Evolutionary conservation across 164 flowering plant species (phyloP), one percentile per base, ranked within the genome.

Genomic region (Santalum album): DNA sequence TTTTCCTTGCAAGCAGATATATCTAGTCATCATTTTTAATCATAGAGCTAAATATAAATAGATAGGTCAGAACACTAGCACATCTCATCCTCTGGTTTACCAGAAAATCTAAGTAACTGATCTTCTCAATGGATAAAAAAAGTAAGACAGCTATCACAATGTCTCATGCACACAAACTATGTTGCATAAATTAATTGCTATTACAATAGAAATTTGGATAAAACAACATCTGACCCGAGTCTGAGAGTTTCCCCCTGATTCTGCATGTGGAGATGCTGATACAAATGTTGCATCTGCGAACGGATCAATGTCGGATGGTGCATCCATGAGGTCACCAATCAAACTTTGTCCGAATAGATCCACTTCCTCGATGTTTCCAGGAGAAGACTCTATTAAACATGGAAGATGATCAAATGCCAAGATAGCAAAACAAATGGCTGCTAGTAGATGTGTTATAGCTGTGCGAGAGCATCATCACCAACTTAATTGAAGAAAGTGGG

Each of bases 221-320:
- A 17, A 57, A 55, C 34, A 32, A 36, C 1, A 50, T 16, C 56
- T 48, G 20, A 91, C 94, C 82, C 78, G 73, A 49, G 69, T 42
- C 54, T 61, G 69, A 54, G 75, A 69, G 53, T 49, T 73, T 27
- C 53, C 54, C 50, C 42, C 70, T 50, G 65, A 56, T 59, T 67
- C 78, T 32, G 23, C 71, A 20, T 61, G 55, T 32, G 90, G 62
- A 17, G 82, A 38, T 38, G 97, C 97, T 61, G 97, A 87, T 18
- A 90, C 90, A 79, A 94, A 94, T 72, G 64, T 50, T 51, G 99
- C 95, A 81, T 90, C 90, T 59, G 84, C 92, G 75, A 94, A 94
- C 21, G 87, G 77, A 79, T 94, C 96, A 69, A 76, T 82, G 38
- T 86, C 94, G 26, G 79, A 18, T 24, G 51, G 84, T 57, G 70